Evolutionary conservation across 176 grass and related monocot species (phyloP), one percentile per base, ranked within the genome.

Genomic region (Secale cereale): DNA sequence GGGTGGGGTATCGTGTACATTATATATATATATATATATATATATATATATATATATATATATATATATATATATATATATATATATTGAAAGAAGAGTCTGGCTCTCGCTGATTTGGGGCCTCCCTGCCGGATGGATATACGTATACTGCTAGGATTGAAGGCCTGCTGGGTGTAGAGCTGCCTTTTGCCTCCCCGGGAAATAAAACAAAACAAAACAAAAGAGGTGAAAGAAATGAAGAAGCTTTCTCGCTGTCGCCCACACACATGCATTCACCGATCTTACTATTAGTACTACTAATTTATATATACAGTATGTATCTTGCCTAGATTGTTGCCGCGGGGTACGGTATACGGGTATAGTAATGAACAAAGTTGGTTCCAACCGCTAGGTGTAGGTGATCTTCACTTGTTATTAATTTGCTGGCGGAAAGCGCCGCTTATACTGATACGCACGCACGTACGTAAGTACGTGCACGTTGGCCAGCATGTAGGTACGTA

Each of bases 191-290:
- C 48, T 61, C 29, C 50, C 28, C 60, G 5, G 22, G 22, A 46
- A 3, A 15, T 40, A 56, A 63, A 73, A 83, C 7, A 40, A 78
- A n/a, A n/a, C n/a, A n/a, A 46, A 3, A 15, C 40, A 56, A 63
- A 73, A 83, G 4, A 40, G 74, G 36, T 52, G 80, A 45, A 45
- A 45, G 12, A 65, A 81, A 81, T 62, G 28, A 26, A 36, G 30
- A 39, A 5, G 57, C 70, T 76, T 88, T 88, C 82, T 26, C 26
- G 28, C 40, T 87, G 85, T 74, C 78, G 17, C 60, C 56, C 26
- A n/a, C 35, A 22, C 23, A 82, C 59, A 43, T 43, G 6, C 2
- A 56, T 26, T 7, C 6, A 35, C 35, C 6, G 11, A 50, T 78
- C 56, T 59, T 25, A 46, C 59, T 30, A 23, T 0, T 35, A 35